These are phyloP conservation scores for Emydomyces testavorans DNA, from an alignment of 2,329 filamentous ascomycete species.

Conservation along the genomic window DNA sequence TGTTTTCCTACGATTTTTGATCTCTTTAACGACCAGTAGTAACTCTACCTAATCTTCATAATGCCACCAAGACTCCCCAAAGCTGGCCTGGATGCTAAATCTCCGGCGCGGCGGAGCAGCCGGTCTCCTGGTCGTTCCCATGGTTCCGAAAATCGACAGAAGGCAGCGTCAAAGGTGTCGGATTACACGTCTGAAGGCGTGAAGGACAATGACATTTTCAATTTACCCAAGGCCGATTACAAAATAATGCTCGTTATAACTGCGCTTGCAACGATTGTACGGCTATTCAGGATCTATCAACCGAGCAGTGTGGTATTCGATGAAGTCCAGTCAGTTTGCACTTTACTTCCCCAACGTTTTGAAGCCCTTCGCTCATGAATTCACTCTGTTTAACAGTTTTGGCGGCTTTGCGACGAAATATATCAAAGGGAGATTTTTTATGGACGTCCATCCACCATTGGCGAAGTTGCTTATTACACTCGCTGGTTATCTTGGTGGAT, in stretches of 20 bases:
- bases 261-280: slow-evolving; percentile 62
- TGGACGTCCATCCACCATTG: slow-evolving; percentile 98
- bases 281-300: slow-evolving; percentile 91
- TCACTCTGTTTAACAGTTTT: slow-evolving; percentile 51
- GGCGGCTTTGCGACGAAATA: slow-evolving; percentile 97
- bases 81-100: slow-evolving; percentile 29
- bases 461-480: slow-evolving; percentile 95
- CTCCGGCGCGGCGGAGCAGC: slow-evolving; percentile 24
- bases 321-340: slow-evolving; percentile 81
- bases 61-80: slow-evolving; percentile 19
- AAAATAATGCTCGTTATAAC: slow-evolving; percentile 62
- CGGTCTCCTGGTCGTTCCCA: slow-evolving; percentile 33
- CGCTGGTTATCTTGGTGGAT: slow-evolving; percentile 87
- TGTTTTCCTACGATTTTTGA: slow-evolving; percentile 3
- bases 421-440: slow-evolving; percentile 98
- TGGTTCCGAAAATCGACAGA: slow-evolving; percentile 29
- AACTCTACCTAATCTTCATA: slow-evolving; percentile 15
- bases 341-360: slow-evolving; percentile 1
- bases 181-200: slow-evolving; percentile 45
- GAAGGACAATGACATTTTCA: slow-evolving; percentile 81
- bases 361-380: slow-evolving; percentile 7
- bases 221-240: slow-evolving; percentile 74
- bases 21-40: slow-evolving; percentile 5
- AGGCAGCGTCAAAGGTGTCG: slow-evolving; percentile 22
- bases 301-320: slow-evolving; percentile 96